Evolutionary conservation across 768 basidiomycete species (phyloP).

Genomic region (Postia placenta): DNA sequence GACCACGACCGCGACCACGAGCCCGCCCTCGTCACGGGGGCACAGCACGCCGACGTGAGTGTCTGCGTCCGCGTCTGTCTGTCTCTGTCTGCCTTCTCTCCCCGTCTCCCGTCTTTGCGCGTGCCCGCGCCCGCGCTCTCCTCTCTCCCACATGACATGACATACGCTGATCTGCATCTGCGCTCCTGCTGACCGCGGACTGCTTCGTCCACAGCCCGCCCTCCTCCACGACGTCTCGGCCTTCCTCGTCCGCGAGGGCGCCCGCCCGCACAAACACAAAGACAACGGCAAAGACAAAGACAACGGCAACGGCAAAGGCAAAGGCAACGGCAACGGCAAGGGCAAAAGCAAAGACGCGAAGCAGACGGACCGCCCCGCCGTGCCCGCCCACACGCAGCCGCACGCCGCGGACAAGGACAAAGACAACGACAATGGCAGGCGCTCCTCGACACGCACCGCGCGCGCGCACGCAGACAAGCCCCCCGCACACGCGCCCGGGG

Average conservation of each 20-base stretch:
- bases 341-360: neutral
- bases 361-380: too few species aligned
- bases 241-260: constrained; percentile 1
- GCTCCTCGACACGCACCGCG: too few species aligned
- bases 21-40: neutral
- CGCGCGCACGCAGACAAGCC: too few species aligned
- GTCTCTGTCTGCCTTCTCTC: neutral
- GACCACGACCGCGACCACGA: neutral
- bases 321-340: neutral
- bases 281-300: neutral
- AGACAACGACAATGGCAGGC: too few species aligned
- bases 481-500: too few species aligned
- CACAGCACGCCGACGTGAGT: neutral
- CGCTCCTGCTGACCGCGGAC: too few species aligned
- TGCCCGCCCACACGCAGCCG: too few species aligned
- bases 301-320: neutral
- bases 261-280: neutral
- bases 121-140: too few species aligned
- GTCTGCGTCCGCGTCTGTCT: neutral
- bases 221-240: constrained; percentile 4
- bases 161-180: too few species aligned
- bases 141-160: too few species aligned
- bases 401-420: too few species aligned
- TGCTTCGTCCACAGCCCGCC: constrained; percentile 3
- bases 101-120: too few species aligned